These are phyloP conservation scores for Neurospora africana DNA, from an alignment of 495 filamentous ascomycete genomes.

Conservation along the genomic window DNA sequence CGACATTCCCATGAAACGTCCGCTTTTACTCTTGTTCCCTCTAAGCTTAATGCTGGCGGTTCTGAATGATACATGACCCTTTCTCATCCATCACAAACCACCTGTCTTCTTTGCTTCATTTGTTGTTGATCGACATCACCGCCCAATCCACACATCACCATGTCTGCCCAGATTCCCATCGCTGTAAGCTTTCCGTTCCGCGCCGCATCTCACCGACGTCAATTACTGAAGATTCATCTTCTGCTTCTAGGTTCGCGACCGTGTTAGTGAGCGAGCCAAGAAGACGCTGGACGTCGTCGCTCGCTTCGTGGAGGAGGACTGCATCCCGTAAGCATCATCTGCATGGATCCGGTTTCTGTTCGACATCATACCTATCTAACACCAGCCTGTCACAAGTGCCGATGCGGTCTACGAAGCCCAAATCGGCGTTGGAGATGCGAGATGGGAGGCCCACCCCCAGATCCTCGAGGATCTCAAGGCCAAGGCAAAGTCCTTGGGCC, in stretches of 20 bases:
- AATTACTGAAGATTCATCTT: slow-evolving; percentile 16
- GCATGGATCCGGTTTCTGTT: slow-evolving; percentile 10
- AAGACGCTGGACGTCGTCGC: slow-evolving; percentile 62
- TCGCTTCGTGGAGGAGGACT: slow-evolving; percentile 95
- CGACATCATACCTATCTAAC: slow-evolving; percentile 3
- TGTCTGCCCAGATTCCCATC: slow-evolving; percentile 58
- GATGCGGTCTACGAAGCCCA: slow-evolving; percentile 70
- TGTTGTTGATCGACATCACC: not conserved
- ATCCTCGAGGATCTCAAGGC: slow-evolving; percentile 83
- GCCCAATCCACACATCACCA: slow-evolving; percentile 13
- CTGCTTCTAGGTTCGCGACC: slow-evolving; percentile 33
- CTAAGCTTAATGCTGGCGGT: not conserved
- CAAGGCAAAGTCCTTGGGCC: slow-evolving; percentile 70
- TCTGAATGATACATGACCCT: not conserved
- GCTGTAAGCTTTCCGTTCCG: slow-evolving; percentile 40
- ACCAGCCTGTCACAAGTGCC: slow-evolving; percentile 32
- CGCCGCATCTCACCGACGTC: not conserved
- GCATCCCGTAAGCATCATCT: slow-evolving; percentile 50
- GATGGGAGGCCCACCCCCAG: slow-evolving; percentile 67
- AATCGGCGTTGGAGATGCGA: slow-evolving; percentile 59
- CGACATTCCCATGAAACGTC: not conserved
- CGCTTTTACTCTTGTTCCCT: not conserved
- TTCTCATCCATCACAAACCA: not conserved
- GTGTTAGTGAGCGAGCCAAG: slow-evolving; percentile 73
- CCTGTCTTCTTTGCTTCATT: not conserved